These are phyloP conservation scores for Misopates orontium DNA, from an alignment of 257 asterid species.

Conservation along the genomic window DNA sequence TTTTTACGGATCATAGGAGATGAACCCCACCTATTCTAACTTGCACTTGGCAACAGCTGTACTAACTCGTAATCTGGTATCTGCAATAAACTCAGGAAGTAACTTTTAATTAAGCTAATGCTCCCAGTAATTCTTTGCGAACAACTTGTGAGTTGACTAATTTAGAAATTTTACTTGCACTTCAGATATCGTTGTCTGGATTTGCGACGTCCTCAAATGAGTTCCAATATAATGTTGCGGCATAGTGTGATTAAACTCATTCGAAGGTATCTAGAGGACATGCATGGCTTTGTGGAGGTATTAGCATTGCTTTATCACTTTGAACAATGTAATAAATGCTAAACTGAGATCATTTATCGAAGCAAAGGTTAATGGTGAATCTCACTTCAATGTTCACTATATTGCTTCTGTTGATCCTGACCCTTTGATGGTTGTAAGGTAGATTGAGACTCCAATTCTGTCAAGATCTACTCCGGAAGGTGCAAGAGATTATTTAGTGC, in stretches of 20 bases:
- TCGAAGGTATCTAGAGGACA: slow-evolving; percentile 88
- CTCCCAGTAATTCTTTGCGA: neutral
- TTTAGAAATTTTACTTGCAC: slow-evolving; percentile 26
- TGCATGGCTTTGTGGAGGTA: slow-evolving; percentile 94
- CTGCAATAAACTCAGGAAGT: too few relatives aligned
- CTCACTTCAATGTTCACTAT: slow-evolving; percentile 20
- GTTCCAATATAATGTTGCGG: slow-evolving; percentile 74
- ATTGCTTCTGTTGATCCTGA: slow-evolving; percentile 67
- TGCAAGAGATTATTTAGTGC: slow-evolving; percentile 98
- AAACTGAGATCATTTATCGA: slow-evolving; percentile 15
- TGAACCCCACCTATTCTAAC: too few relatives aligned
- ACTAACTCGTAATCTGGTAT: slow-evolving; percentile 6
- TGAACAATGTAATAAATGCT: slow-evolving; percentile 1
- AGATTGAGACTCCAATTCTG: slow-evolving; percentile 98
- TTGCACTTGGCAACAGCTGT: neutral
- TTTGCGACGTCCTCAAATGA: slow-evolving; percentile 82
- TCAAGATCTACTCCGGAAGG: slow-evolving; percentile 99
- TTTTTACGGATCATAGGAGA: too few relatives aligned
- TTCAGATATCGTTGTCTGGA: slow-evolving; percentile 92
- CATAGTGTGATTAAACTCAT: slow-evolving; percentile 88
- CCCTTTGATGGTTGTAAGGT: slow-evolving; percentile 76
- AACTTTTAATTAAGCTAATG: too few relatives aligned
- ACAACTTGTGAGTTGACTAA: slow-evolving; percentile 12
- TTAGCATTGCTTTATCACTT: slow-evolving; percentile 21
- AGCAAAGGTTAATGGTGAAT: slow-evolving; percentile 8